Percentiles rank a stretch among this genome's conserved stretches.
These are phyloP conservation scores for Verticillium nubilum DNA, from an alignment of 2,329 filamentous ascomycete genomes.

Conservation along the genomic window DNA sequence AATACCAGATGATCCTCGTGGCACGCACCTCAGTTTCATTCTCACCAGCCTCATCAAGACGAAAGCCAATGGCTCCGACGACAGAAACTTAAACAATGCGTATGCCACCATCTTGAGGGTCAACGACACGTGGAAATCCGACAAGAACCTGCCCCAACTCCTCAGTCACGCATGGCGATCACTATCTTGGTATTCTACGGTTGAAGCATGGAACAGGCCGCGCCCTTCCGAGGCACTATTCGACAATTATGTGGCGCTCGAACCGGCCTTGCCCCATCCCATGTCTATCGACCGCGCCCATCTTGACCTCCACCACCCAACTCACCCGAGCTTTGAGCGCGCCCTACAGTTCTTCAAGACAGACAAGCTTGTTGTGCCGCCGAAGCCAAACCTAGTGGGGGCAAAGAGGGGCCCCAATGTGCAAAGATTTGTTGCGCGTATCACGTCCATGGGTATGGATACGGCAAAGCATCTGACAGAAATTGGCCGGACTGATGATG, in stretches of 20 bases:
- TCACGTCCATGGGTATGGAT: slow-evolving; percentile 22
- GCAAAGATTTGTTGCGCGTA: slow-evolving; percentile 2
- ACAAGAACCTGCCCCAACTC: slow-evolving; percentile 26
- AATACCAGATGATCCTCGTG: slow-evolving; percentile 3
- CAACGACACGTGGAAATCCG: slow-evolving; percentile 32
- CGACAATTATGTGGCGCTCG: slow-evolving; percentile 37
- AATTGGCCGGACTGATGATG: slow-evolving; percentile 33
- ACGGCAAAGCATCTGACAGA: slow-evolving; percentile 38
- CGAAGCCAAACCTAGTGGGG: not conserved
- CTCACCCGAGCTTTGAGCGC: slow-evolving; percentile 37
- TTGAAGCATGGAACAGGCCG: slow-evolving; percentile 38
- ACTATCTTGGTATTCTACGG: slow-evolving; percentile 48
- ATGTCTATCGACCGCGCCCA: slow-evolving; percentile 42
- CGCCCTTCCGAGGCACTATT: slow-evolving; percentile 43
- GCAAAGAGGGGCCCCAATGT: not conserved
- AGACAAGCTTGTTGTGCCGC: not conserved
- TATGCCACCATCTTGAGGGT: slow-evolving; percentile 43
- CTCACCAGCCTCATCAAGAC: slow-evolving; percentile 37
- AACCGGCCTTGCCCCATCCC: not conserved
- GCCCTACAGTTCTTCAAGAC: slow-evolving; percentile 39
- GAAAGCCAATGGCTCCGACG: slow-evolving; percentile 24
- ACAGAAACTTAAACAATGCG: slow-evolving; percentile 41
- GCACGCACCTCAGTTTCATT: slow-evolving; percentile 15
- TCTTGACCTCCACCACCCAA: slow-evolving; percentile 49
- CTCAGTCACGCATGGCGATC: slow-evolving; percentile 38